phyloP scores from a whole-genome alignment of 2,329 filamentous ascomycete species.

The Bisporella sp. region DNA sequence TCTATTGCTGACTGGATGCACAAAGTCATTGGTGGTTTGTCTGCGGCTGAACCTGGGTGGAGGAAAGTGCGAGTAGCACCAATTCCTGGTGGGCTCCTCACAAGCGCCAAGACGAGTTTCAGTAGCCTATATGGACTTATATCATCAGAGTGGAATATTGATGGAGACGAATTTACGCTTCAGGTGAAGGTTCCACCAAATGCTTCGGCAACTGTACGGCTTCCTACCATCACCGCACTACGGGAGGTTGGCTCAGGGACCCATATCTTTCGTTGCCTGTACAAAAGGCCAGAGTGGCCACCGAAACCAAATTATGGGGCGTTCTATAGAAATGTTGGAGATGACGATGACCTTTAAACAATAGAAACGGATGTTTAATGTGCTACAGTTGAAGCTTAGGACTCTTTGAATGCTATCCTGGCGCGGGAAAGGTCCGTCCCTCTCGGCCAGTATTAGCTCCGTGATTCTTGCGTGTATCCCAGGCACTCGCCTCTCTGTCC shows the following conservation, averaged over 20 bases:
- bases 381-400: no score
- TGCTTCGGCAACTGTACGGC: conserved; percentile 9
- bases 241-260: conserved; percentile 14
- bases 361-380: no score
- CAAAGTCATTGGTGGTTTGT: conserved; percentile 28
- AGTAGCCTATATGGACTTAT: conserved; percentile 24
- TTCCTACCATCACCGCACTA: conserved; percentile 18
- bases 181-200: conserved; percentile 16
- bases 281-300: no score
- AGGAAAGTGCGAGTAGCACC: conserved; percentile 23
- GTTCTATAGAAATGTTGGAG: no score
- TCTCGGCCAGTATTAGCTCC: no score
- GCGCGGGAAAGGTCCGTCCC: no score
- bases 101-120: conserved; percentile 22
- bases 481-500: no score
- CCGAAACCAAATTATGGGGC: no score
- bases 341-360: no score
- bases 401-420: no score
- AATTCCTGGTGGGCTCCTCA: conserved; percentile 26
- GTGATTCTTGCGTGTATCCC: no score
- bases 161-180: conserved; percentile 11
- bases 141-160: conserved; percentile 14
- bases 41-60: conserved; percentile 24
- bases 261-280: no score
- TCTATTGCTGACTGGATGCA: conserved; percentile 16